Evolutionary conservation across 805 yeast species (phyloP).

Genomic region (Candida vaughaniae): DNA sequence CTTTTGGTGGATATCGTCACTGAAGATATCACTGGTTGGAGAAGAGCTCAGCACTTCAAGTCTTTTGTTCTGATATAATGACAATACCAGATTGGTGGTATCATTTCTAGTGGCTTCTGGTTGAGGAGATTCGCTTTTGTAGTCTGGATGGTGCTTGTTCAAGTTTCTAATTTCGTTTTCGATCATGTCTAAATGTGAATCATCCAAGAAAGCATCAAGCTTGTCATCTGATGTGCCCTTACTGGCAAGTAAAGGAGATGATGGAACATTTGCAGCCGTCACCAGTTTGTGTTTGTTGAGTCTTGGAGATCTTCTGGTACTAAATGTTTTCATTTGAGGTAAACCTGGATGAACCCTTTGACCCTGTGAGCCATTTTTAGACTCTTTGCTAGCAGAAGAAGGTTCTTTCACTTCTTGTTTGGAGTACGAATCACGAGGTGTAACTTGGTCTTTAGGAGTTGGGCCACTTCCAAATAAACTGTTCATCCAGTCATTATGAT

Average conservation of each 20-base stretch:
- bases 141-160: constrained; percentile 8
- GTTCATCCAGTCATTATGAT: constrained; percentile 40
- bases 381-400: not conserved
- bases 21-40: constrained; percentile 11
- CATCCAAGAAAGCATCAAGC: constrained; percentile 17
- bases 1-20: constrained; percentile 4
- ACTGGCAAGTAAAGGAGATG: constrained; percentile 35
- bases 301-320: constrained; percentile 25
- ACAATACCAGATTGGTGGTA: constrained; percentile 30
- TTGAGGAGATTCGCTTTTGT: constrained; percentile 29
- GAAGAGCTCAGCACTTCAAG: constrained; percentile 11
- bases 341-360: constrained; percentile 21
- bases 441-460: constrained; percentile 35
- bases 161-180: constrained; percentile 22
- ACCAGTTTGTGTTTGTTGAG: constrained; percentile 18
- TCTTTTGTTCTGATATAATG: constrained; percentile 12
- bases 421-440: constrained; percentile 9
- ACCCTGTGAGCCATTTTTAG: too few relatives aligned
- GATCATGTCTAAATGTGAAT: constrained; percentile 16
- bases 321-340: constrained; percentile 33
- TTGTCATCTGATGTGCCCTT: constrained; percentile 13
- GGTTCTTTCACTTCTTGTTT: not conserved
- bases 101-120: constrained; percentile 34
- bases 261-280: constrained; percentile 17
- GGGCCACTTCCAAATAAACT: constrained; percentile 42